phyloP scores from a whole-genome alignment of 2,329 filamentous ascomycete species.

The Colletotrichum navitas region DNA sequence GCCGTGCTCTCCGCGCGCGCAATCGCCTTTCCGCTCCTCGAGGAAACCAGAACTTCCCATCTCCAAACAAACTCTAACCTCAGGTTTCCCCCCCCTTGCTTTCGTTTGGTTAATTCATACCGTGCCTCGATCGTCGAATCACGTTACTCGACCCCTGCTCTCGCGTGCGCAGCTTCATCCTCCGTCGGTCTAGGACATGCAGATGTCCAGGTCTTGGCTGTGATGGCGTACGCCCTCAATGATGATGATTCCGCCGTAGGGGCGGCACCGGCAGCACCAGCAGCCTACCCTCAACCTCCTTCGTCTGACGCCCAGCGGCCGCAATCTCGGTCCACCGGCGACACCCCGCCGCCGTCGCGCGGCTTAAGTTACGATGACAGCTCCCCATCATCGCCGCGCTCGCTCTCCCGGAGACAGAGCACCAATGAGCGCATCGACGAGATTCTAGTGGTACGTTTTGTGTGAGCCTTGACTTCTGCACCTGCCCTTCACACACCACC shows the following conservation, averaged over 20 bases:
- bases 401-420: constrained; percentile 43
- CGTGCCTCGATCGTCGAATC: constrained; percentile 9
- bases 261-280: constrained; percentile 14
- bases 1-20: constrained; percentile 11
- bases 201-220: constrained; percentile 26
- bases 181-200: constrained; percentile 22
- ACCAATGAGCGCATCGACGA: constrained; percentile 58
- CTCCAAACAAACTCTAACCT: constrained; percentile 15
- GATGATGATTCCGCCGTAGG: constrained; percentile 33
- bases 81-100: not conserved
- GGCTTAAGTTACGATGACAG: constrained; percentile 33
- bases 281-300: constrained; percentile 8
- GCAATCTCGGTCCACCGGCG: constrained; percentile 26
- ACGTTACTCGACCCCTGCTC: constrained; percentile 48
- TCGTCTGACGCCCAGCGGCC: constrained; percentile 27
- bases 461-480: constrained; percentile 16
- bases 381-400: constrained; percentile 26
- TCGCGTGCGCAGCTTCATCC: constrained; percentile 12
- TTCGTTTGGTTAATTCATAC: not conserved
- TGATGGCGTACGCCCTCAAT: constrained; percentile 36
- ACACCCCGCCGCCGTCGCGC: constrained; percentile 25
- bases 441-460: constrained; percentile 60
- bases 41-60: not conserved
- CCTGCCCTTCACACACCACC: constrained; percentile 18
- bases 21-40: constrained; percentile 9